phyloP scores from a whole-genome alignment of 805 yeast genomes.

The Candida awuae region DNA sequence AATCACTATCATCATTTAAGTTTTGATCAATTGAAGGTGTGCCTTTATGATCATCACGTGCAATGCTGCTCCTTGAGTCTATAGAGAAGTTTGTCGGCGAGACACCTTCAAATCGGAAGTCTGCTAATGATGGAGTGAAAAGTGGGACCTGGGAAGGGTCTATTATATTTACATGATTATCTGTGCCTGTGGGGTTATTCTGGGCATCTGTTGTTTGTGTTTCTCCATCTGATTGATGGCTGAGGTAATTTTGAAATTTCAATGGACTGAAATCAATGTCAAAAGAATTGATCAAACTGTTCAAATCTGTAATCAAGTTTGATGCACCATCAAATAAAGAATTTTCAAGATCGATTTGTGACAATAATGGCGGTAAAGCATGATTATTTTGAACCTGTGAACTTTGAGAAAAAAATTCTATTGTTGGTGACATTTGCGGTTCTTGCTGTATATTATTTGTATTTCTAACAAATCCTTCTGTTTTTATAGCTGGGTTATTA shows the following conservation, averaged over 20 bases:
- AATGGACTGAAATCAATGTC: slow-evolving; percentile 18
- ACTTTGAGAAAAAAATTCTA: too few relatives aligned
- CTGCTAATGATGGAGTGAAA: slow-evolving; percentile 3
- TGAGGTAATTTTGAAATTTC: not conserved
- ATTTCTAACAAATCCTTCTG: too few relatives aligned
- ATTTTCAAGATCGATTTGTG: slow-evolving; percentile 23
- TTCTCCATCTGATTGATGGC: too few relatives aligned
- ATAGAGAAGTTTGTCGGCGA: slow-evolving; percentile 21
- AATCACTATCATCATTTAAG: slow-evolving; percentile 2
- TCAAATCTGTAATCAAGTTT: slow-evolving; percentile 29
- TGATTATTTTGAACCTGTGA: not conserved
- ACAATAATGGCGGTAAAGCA: not conserved
- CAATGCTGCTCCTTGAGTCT: slow-evolving; percentile 10
- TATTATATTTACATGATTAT: too few relatives aligned
- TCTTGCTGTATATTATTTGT: too few relatives aligned
- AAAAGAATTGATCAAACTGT: slow-evolving; percentile 27
- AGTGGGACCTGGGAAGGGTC: too few relatives aligned
- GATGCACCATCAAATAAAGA: slow-evolving; percentile 30
- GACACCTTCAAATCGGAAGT: slow-evolving; percentile 13
- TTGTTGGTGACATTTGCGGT: too few relatives aligned
- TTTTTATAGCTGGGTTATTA: too few relatives aligned
- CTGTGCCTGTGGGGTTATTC: too few relatives aligned
- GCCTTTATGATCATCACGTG: not conserved
- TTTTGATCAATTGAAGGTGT: slow-evolving; percentile 4
- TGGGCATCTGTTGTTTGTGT: too few relatives aligned